Base-by-base conservation (phyloP, 78 protist genomes). In the Emiliania huxleyi region DNA sequence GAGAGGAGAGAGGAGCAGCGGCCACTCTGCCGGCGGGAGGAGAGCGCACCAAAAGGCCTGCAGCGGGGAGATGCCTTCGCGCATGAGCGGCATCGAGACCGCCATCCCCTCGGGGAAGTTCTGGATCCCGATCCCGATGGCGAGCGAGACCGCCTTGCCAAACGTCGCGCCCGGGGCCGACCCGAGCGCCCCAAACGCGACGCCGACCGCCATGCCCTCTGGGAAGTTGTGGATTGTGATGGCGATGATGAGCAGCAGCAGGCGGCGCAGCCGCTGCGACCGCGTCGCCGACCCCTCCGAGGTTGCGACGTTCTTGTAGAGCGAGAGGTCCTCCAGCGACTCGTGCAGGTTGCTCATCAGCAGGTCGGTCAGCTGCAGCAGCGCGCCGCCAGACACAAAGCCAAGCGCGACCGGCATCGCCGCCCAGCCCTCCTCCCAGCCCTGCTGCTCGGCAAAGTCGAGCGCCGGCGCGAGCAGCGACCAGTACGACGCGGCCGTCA, bases 161-260 rank as follows among this genome's bases (percentile, higher is more conserved):
- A 91, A 19, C 21, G 87, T 56, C 26, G 92, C 83, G 21, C 44
- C n/a, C 40, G 52, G 49, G 71, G 93, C 0, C 11, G 33, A 0
- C 12, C 93, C 91, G 37, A 92, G 0, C 18, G 87, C 62, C 22
- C 94, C 95, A 29, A 94, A 94, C 6, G 71, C 93, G 15, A 94
- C 93, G 69, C 95, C 95, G 29, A 94, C 95, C 42, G 93, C 95
- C 77, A 94, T 15, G 26, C 95, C 95, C 87, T 94, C 95, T 21
- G 85, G 85, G 46, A 83, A n/a, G 93, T 94, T 94, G 89, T 94
- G 95, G 45, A 83, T 33, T n/a, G 95, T 94, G 87, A 94, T 91
- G 38, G 95, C 93, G 69, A 84, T 23, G 73, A 91, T 90, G 45
- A 94, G 90, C 62, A 90, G 49, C 42, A 94, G 48, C n/a, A 69